Evolutionary conservation across 2,329 filamentous ascomycete genomes (phyloP).

Genomic region (Ascochyta fabae): DNA sequence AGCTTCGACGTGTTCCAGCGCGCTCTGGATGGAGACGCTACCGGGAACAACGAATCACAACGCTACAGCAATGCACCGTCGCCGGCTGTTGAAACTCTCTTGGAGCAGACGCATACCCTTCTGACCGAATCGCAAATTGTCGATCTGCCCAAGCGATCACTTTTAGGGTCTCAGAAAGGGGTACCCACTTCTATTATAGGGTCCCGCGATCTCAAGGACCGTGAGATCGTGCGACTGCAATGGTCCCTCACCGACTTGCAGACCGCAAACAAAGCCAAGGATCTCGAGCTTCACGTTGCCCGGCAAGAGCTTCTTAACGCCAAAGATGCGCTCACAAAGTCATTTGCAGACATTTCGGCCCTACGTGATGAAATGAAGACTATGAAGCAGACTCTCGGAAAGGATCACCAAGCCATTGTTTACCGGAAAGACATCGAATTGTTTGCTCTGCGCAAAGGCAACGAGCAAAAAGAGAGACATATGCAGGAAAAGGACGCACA

Average conservation of each 20-base stretch:
- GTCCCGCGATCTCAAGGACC: conserved; percentile 29
- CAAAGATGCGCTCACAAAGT: conserved; percentile 38
- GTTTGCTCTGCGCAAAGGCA: conserved; percentile 45
- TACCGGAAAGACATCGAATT: conserved; percentile 48
- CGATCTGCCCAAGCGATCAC: conserved; percentile 11
- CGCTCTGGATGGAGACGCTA: conserved; percentile 24
- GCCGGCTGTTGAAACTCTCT: conserved; percentile 37
- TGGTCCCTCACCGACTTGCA: conserved; percentile 33
- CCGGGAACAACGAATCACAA: conserved; percentile 23
- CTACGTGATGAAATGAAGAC: conserved; percentile 41
- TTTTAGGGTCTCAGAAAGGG: conserved; percentile 12
- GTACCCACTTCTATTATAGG: conserved; percentile 16
- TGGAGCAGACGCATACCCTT: conserved; percentile 26
- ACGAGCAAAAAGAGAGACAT: conserved; percentile 44
- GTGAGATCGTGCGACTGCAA: conserved; percentile 40
- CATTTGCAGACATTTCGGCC: conserved; percentile 37
- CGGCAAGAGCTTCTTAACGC: conserved; percentile 38
- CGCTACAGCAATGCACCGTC: conserved; percentile 17
- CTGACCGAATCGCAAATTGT: conserved; percentile 26
- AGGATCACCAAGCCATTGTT: conserved; percentile 42
- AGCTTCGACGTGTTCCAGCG: conserved; percentile 41
- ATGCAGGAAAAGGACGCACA: conserved; percentile 40
- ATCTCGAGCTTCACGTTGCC: conserved; percentile 32
- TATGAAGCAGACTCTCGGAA: conserved; percentile 38
- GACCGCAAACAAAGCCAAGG: conserved; percentile 36